Percentiles rank a stretch among this genome's conserved stretches.
Evolutionary conservation across 108 stramenopile species (phyloP).

Genomic region (Cyclostephanos tholiformis): DNA sequence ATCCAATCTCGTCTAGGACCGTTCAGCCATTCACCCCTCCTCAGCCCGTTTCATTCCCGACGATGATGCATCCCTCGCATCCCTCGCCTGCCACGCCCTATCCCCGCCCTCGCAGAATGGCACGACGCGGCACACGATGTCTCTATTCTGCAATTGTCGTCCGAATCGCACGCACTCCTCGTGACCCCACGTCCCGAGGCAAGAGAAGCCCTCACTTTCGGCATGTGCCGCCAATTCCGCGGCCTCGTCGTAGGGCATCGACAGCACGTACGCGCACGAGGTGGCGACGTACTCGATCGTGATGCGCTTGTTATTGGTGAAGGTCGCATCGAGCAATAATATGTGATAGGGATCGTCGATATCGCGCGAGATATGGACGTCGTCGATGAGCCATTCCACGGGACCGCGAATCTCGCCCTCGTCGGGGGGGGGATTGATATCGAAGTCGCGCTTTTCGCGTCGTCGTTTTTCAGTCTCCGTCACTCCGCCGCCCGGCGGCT

Average conservation of each 20-base stretch:
- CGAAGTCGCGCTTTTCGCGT: neutral
- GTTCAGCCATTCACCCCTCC: too few species aligned
- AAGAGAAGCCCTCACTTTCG: slow-evolving; percentile 64
- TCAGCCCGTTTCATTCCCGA: slow-evolving; percentile 8
- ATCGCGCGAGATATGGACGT: slow-evolving; percentile 56
- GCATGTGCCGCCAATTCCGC: slow-evolving; percentile 64
- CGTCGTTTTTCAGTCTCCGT: slow-evolving; percentile 33
- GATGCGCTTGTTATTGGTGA: slow-evolving; percentile 64
- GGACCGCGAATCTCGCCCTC: slow-evolving; percentile 45
- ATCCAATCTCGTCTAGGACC: too few species aligned
- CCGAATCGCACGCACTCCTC: slow-evolving; percentile 77
- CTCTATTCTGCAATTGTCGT: slow-evolving; percentile 65
- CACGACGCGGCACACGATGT: slow-evolving; percentile 77
- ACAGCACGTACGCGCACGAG: slow-evolving; percentile 70
- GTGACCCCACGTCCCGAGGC: slow-evolving; percentile 80
- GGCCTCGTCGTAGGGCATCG: slow-evolving; percentile 78
- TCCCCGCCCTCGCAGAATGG: slow-evolving; percentile 76
- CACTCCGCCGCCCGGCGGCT: slow-evolving; percentile 11
- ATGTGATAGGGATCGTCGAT: slow-evolving; percentile 86
- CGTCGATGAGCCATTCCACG: slow-evolving; percentile 75
- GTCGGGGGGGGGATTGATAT: slow-evolving; percentile 3
- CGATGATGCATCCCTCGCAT: slow-evolving; percentile 57
- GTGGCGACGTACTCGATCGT: slow-evolving; percentile 71
- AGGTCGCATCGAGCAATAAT: slow-evolving; percentile 70
- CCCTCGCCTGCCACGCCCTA: slow-evolving; percentile 83